A percentile compares a stretch with the other conserved stretches of the same genome.
Evolutionary conservation across 176 grass and related monocot genomes (phyloP).

Genomic region (Guadua angustifolia): DNA sequence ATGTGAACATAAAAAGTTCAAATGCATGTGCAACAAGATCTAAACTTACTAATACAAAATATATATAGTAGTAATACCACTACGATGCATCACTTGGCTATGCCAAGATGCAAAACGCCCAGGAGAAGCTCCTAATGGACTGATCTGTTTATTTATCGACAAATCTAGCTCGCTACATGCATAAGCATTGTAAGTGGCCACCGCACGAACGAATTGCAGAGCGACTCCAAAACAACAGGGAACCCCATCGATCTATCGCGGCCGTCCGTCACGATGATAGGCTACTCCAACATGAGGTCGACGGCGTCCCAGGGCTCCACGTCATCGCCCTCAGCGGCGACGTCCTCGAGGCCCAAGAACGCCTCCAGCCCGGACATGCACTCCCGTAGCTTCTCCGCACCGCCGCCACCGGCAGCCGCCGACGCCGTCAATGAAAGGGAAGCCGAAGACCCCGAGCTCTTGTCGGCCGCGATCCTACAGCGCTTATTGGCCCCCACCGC

Average conservation of each 20-base stretch:
- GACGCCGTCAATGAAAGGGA: not conserved
- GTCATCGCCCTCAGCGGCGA: not conserved
- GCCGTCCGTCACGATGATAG: not conserved
- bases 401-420: not conserved
- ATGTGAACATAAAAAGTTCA: too few relatives aligned
- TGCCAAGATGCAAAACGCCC: not conserved
- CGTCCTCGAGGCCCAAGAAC: conserved; percentile 45
- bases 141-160: not conserved
- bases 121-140: not conserved
- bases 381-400: conserved; percentile 23
- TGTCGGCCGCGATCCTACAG: not conserved
- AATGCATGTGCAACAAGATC: too few relatives aligned
- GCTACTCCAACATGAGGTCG: conserved; percentile 40
- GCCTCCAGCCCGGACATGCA: conserved; percentile 59
- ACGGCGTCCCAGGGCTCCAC: conserved; percentile 42
- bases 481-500: not conserved
- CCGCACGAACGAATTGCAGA: not conserved
- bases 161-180: not conserved
- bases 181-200: not conserved
- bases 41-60: not conserved
- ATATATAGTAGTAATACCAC: not conserved
- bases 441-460: conserved; percentile 42
- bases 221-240: not conserved
- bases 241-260: not conserved
- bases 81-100: not conserved